These are phyloP conservation scores for Hymenochaete sp. DNA, from an alignment of 1,284 basidiomycete species.

Conservation along the genomic window DNA sequence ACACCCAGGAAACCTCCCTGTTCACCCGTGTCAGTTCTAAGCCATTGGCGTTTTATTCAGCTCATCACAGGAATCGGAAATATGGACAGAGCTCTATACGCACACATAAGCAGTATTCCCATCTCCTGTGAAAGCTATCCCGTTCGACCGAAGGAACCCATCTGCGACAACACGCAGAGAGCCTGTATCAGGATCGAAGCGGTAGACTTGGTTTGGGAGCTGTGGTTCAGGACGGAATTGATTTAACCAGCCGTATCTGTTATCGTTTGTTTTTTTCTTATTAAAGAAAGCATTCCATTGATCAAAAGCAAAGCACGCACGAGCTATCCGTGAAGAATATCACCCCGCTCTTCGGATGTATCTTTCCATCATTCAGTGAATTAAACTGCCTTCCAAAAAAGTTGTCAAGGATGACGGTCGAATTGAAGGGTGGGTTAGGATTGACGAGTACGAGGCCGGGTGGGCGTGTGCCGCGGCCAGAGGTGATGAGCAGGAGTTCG, in stretches of 20 bases:
- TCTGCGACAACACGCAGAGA: slow-evolving; percentile 63
- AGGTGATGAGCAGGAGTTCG: slow-evolving; percentile 55
- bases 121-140: slow-evolving; percentile 61
- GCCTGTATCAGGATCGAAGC: slow-evolving; percentile 56
- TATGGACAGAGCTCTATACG: slow-evolving; percentile 19
- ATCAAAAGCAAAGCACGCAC: slow-evolving; percentile 27
- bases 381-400: slow-evolving; percentile 75
- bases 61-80: background rate
- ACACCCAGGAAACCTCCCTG: slow-evolving; percentile 40
- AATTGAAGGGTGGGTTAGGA: slow-evolving; percentile 51
- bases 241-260: slow-evolving; percentile 55
- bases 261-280: background rate
- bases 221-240: slow-evolving; percentile 56
- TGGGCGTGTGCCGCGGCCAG: slow-evolving; percentile 56
- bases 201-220: slow-evolving; percentile 67
- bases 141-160: slow-evolving; percentile 53
- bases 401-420: slow-evolving; percentile 60
- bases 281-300: background rate
- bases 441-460: slow-evolving; percentile 60
- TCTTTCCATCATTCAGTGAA: slow-evolving; percentile 70
- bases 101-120: slow-evolving; percentile 61
- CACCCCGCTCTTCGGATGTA: slow-evolving; percentile 54
- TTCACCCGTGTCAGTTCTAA: slow-evolving; percentile 49
- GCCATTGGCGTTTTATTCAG: background rate
- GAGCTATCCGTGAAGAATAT: slow-evolving; percentile 66